Evolutionary conservation across 2,329 filamentous ascomycete genomes (phyloP).

Genomic region (Sporothrix phasma): DNA sequence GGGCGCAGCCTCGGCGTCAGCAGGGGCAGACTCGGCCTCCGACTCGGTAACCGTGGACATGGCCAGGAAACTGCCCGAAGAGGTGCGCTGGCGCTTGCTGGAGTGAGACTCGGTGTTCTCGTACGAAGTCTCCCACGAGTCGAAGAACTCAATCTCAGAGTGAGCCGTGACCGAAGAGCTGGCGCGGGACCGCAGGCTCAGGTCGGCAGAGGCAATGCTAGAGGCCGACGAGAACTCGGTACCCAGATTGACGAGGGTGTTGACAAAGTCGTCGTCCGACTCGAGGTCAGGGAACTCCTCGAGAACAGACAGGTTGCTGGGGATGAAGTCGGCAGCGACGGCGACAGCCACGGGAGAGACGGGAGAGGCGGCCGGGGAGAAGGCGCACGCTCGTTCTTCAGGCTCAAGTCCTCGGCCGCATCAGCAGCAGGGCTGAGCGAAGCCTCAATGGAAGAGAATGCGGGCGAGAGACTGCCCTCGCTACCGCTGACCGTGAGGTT

Average conservation of each 20-base stretch:
- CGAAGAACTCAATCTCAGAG: constrained; percentile 65
- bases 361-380: constrained; percentile 20
- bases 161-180: constrained; percentile 64
- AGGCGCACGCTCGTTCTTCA: constrained; percentile 36
- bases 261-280: constrained; percentile 78
- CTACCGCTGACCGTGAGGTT: constrained; percentile 65
- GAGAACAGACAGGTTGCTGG: constrained; percentile 59
- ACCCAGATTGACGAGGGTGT: constrained; percentile 59
- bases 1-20: constrained; percentile 18
- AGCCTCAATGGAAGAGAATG: constrained; percentile 54
- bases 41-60: constrained; percentile 30
- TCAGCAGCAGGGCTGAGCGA: constrained; percentile 53
- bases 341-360: too few species aligned
- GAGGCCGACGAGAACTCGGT: constrained; percentile 29
- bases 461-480: constrained; percentile 42
- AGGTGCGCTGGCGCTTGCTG: constrained; percentile 49
- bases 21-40: constrained; percentile 17
- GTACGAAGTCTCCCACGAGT: constrained; percentile 55
- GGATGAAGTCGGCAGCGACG: constrained; percentile 43
- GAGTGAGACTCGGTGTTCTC: constrained; percentile 45
- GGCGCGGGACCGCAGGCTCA: constrained; percentile 50
- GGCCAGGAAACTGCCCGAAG: constrained; percentile 24
- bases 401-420: constrained; percentile 41
- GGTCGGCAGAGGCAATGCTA: constrained; percentile 30
- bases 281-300: constrained; percentile 85